A percentile compares a stretch with the other conserved stretches of the same genome.
These are phyloP conservation scores for Clausena lansium DNA, from an alignment of 345 rosid species.

Conservation along the genomic window DNA sequence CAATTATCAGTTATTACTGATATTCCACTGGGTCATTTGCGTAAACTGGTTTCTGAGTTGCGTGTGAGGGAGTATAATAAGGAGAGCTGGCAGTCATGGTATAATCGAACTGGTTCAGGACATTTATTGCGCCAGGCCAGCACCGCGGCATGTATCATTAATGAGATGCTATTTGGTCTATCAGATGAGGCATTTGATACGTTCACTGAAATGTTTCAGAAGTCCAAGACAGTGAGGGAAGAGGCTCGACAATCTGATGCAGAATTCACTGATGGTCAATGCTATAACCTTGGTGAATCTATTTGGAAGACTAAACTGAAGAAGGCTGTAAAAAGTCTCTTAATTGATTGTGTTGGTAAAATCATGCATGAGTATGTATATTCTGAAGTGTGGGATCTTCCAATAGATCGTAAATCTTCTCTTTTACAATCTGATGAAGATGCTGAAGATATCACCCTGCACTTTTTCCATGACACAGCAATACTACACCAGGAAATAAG, in stretches of 20 bases:
- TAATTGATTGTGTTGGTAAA: slow-evolving; percentile 77
- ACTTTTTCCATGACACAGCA: slow-evolving; percentile 68
- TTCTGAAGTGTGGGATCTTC: slow-evolving; percentile 85
- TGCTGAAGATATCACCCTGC: slow-evolving; percentile 42
- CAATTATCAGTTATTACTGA: slow-evolving; percentile 64
- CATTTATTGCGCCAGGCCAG: slow-evolving; percentile 78
- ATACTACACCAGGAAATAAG: slow-evolving; percentile 73
- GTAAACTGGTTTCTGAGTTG: slow-evolving; percentile 66
- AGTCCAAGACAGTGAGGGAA: slow-evolving; percentile 36
- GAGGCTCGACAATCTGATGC: slow-evolving; percentile 23
- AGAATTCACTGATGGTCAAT: slow-evolving; percentile 16
- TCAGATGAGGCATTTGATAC: slow-evolving; percentile 57
- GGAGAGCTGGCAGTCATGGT: slow-evolving; percentile 88
- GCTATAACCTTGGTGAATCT: slow-evolving; percentile 21
- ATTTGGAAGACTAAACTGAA: slow-evolving; percentile 58
- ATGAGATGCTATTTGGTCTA: slow-evolving; percentile 87
- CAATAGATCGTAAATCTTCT: slow-evolving; percentile 48
- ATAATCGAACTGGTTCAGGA: slow-evolving; percentile 68
- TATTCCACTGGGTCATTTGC: slow-evolving; percentile 66
- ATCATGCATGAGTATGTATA: slow-evolving; percentile 85
- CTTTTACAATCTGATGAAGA: slow-evolving; percentile 37
- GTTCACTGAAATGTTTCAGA: slow-evolving; percentile 53
- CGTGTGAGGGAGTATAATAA: slow-evolving; percentile 58
- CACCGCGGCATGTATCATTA: slow-evolving; percentile 76
- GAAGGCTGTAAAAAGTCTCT: slow-evolving; percentile 39